Evolutionary conservation across 352 stramenopile genomes (phyloP).

Genomic region (Phytophthora sansomeana): DNA sequence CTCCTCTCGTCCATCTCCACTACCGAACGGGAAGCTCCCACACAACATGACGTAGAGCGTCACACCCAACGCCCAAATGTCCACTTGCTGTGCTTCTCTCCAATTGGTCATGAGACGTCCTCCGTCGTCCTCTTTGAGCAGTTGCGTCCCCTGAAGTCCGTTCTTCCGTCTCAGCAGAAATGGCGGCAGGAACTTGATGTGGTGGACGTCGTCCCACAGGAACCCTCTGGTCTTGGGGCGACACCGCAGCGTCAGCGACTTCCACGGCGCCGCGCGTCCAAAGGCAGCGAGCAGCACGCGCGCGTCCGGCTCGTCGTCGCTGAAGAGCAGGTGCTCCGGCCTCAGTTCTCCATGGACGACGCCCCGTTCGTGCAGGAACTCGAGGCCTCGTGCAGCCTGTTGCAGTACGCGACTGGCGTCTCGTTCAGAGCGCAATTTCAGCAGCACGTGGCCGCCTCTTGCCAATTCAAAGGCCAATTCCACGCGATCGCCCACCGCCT

Average conservation of each 20-base stretch:
- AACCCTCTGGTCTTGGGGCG: conserved; percentile 32
- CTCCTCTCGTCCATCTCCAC: conserved; percentile 18
- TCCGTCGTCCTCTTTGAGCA: conserved; percentile 29
- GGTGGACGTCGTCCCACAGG: conserved; percentile 67
- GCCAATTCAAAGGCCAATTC: conserved; percentile 85
- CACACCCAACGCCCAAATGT: conserved; percentile 79
- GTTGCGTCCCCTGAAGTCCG: conserved; percentile 3
- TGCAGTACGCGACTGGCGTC: conserved; percentile 66
- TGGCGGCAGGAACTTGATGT: conserved; percentile 72
- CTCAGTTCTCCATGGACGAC: conserved; percentile 76
- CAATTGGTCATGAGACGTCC: conserved; percentile 46
- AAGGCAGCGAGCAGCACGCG: conserved; percentile 74
- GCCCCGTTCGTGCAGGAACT: conserved; percentile 61
- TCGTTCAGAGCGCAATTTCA: conserved; percentile 55
- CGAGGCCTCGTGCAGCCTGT: conserved; percentile 51
- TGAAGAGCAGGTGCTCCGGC: conserved; percentile 81
- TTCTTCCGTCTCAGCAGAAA: conserved; percentile 49
- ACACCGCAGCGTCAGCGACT: conserved; percentile 38
- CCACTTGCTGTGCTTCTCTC: conserved; percentile 69
- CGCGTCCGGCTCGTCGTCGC: conserved; percentile 65
- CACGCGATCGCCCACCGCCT: conserved; percentile 50
- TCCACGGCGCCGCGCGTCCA: conserved; percentile 63
- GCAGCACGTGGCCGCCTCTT: conserved; percentile 66
- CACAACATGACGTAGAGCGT: conserved; percentile 79
- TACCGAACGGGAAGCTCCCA: conserved; percentile 62